Conservation (phyloP, 2,329 filamentous ascomycete species). For the Penicillium expansum region DNA sequence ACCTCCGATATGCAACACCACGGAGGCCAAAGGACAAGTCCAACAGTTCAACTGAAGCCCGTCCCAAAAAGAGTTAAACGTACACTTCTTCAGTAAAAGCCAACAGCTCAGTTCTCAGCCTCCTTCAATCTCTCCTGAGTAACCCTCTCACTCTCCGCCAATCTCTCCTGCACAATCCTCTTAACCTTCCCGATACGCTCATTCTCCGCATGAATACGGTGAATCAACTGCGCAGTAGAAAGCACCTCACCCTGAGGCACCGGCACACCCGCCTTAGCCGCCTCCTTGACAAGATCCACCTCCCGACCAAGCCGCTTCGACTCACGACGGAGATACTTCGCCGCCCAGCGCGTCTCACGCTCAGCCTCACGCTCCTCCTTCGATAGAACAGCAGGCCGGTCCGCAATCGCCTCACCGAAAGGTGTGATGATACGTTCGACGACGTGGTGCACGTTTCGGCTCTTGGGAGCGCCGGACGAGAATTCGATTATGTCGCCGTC, state of each 20-base stretch:
- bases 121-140: neutral
- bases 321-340: constrained; percentile 34
- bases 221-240: constrained; percentile 28
- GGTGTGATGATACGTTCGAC: constrained; percentile 45
- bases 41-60: neutral
- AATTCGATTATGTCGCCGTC: constrained; percentile 47
- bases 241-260: constrained; percentile 4
- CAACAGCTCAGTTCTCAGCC: neutral
- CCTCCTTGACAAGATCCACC: constrained; percentile 18
- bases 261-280: constrained; percentile 25
- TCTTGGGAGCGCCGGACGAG: constrained; percentile 40
- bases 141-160: neutral
- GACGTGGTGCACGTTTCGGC: constrained; percentile 40
- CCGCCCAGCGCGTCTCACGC: constrained; percentile 31
- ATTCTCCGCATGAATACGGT: constrained; percentile 19
- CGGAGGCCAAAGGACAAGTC: constrained; percentile 1
- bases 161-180: constrained; percentile 28
- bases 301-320: constrained; percentile 22
- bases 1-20: constrained; percentile 18
- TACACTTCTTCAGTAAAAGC: neutral
- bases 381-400: constrained; percentile 38
- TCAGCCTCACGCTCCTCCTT: constrained; percentile 35
- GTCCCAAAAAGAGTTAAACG: neutral
- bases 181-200: constrained; percentile 26
- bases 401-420: constrained; percentile 37